Conservation (phyloP, 2,329 filamentous ascomycete species). For the Exophiala lecanii-corni region DNA sequence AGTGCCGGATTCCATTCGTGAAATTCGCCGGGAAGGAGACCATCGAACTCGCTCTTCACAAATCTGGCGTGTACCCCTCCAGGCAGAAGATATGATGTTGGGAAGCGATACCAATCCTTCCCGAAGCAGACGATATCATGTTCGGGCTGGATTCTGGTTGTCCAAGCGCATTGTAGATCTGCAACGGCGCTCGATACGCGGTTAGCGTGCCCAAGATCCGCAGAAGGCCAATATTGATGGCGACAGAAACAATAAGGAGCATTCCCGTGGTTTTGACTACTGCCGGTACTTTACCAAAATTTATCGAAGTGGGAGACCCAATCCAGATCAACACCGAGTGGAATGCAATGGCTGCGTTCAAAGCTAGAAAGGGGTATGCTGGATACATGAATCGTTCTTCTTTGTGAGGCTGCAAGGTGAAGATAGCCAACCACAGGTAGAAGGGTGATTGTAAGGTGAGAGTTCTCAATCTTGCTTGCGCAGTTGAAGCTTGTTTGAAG, state of each 20-base stretch:
- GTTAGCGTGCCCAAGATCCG: slow-evolving; percentile 73
- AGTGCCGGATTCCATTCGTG: slow-evolving; percentile 65
- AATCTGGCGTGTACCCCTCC: slow-evolving; percentile 82
- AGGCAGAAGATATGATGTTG: slow-evolving; percentile 86
- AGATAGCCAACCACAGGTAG: slow-evolving; percentile 90
- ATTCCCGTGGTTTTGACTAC: slow-evolving; percentile 60
- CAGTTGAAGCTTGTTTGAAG: slow-evolving; percentile 53
- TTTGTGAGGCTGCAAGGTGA: slow-evolving; percentile 90
- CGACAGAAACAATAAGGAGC: slow-evolving; percentile 50
- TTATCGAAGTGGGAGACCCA: slow-evolving; percentile 64
- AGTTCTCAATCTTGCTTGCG: slow-evolving; percentile 68
- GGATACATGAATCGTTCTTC: slow-evolving; percentile 99
- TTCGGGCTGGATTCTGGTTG: slow-evolving; percentile 49
- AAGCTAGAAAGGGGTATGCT: slow-evolving; percentile 79
- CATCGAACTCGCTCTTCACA: slow-evolving; percentile 82
- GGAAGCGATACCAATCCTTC: slow-evolving; percentile 98
- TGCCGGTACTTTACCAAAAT: slow-evolving; percentile 68
- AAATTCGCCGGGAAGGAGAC: slow-evolving; percentile 87
- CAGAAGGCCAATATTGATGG: slow-evolving; percentile 62
- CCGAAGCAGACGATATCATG: slow-evolving; percentile 77
- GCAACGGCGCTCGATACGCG: slow-evolving; percentile 78
- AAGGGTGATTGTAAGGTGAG: slow-evolving; percentile 78
- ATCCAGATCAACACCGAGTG: slow-evolving; percentile 75
- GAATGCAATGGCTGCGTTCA: slow-evolving; percentile 81
- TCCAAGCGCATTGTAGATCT: slow-evolving; percentile 49